phyloP scores from a whole-genome alignment of 441 rosid genomes.

The Corymbia calophylla region DNA sequence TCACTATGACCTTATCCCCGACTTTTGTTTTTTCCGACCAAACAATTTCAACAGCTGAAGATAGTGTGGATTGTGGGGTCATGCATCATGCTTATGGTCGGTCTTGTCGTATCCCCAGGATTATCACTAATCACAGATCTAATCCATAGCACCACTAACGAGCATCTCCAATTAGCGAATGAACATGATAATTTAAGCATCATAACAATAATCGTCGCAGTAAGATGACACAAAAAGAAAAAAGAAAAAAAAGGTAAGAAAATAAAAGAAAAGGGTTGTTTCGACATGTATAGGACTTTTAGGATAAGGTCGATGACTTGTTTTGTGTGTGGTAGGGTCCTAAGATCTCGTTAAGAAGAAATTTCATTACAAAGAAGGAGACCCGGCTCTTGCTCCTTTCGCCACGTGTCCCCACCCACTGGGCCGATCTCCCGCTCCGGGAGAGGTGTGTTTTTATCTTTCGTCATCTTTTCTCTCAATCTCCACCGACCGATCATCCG shows the following conservation, averaged over 20 bases:
- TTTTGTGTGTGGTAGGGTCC: background rate
- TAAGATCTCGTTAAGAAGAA: background rate
- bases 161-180: background rate
- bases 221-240: background rate
- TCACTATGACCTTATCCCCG: background rate
- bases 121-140: background rate
- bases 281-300: background rate
- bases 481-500: background rate
- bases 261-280: background rate
- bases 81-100: background rate
- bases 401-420: background rate
- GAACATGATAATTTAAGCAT: background rate
- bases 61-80: background rate
- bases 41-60: background rate
- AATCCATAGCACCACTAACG: background rate
- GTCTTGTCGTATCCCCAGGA: background rate
- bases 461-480: background rate
- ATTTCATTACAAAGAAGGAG: background rate
- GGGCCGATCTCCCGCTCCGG: background rate
- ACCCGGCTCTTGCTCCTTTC: background rate
- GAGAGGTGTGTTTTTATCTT: background rate
- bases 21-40: background rate
- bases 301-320: background rate
- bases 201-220: background rate
- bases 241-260: background rate